Base-by-base conservation (phyloP, 768 basidiomycete species). In the Imleria badia region DNA sequence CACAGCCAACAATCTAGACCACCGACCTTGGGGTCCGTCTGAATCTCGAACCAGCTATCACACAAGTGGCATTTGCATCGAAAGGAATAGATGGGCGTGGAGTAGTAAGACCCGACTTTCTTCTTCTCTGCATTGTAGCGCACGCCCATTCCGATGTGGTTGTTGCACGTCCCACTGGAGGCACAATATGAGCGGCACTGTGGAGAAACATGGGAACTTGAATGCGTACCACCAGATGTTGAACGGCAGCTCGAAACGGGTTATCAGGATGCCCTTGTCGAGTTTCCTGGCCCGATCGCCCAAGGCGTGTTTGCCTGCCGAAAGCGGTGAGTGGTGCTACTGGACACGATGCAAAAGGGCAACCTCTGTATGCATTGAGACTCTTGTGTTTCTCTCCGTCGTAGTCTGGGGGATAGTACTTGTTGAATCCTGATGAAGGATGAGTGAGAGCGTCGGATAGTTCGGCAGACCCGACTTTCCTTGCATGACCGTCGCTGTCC, bases 111-210 rank as follows among this genome's bases (percentile, higher is more conserved):
- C 14, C 97, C 97, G 33, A 98, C 82, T 72, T 96, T 98, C 77
- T 89, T 89, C 83, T 99, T 99, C 73, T 98, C 95, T 0, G 97
- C 97, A 61, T 99, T 99, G 78, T 98, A 99, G n/a, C 97, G 90
- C 2, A 99, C 97, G 22, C 97, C 97, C 84, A 97, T 97, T 12
- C 97, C 97, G 47, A 99, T 92, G 74, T 98, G 97, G 62, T 89
- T 89, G 70, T 95, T 87, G 75, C 96, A 99, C 74, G 88, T 88
- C 33, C 86, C 92, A 65, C 96, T 98, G 72, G 35, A 35, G 53
- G 20, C 17, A 22, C 3, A 5, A 19, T 35, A 35, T 45, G 31
- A 48, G 23, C 15, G 38, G 31, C 22, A 33, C 26, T 12, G 20
- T 7, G 17, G 5, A 3, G 8, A 15, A 15, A 2, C 3, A 22